phyloP scores from a whole-genome alignment of 225 moss, liverwort and hornwort species.

The Marchantia paleacea region DNA sequence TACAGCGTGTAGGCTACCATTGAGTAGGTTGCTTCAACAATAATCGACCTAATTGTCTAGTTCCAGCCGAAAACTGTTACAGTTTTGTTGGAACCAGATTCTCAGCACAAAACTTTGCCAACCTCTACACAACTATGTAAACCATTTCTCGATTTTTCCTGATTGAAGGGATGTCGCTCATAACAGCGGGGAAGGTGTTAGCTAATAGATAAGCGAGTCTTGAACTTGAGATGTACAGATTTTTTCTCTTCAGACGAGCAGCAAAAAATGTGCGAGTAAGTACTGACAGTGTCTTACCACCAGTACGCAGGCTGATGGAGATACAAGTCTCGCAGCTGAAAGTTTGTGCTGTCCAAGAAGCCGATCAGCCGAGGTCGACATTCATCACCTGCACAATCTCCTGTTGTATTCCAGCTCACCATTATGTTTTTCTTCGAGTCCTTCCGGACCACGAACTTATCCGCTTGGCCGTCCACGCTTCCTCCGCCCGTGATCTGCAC shows the following conservation, averaged over 20 bases:
- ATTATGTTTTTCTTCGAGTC: conserved; percentile 78
- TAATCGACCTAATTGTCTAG: not conserved
- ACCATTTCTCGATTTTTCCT: not conserved
- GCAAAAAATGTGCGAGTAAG: no score
- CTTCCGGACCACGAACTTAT: conserved; percentile 51
- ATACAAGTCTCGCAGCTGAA: conserved; percentile 53
- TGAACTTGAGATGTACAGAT: not conserved
- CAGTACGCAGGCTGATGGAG: conserved; percentile 73
- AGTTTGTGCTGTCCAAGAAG: conserved; percentile 62
- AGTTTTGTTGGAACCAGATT: not conserved
- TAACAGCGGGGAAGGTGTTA: not conserved
- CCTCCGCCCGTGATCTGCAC: conserved; percentile 77
- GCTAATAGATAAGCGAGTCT: not conserved
- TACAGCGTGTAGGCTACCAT: not conserved
- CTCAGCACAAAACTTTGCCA: not conserved
- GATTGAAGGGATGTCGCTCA: not conserved
- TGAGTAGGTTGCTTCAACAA: not conserved
- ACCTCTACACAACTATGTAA: not conserved
- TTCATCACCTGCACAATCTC: conserved; percentile 75
- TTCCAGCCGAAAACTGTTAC: not conserved
- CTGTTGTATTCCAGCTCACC: conserved; percentile 90
- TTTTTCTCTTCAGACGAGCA: no score
- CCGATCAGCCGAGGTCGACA: conserved; percentile 84
- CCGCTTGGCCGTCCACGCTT: conserved; percentile 65
- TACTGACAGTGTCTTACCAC: conserved; percentile 52